Evolutionary conservation across 192 early-diverging fungal genomes (phyloP).

Genomic region (Allomyces macrogynus): DNA sequence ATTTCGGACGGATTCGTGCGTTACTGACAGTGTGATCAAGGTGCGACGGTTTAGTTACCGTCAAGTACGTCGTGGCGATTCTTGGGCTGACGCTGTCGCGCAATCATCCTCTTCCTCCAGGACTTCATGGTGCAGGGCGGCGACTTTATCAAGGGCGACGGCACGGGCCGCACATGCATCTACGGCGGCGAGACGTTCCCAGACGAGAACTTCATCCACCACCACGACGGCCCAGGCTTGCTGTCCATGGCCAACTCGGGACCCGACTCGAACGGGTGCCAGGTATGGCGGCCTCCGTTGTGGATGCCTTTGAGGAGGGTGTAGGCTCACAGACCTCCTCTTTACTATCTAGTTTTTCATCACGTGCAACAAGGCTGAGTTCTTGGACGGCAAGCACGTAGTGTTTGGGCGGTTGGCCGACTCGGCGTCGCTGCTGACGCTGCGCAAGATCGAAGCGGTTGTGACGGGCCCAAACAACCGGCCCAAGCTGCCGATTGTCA

Average conservation of each 20-base stretch:
- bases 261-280: conserved; percentile 71
- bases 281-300: too few species aligned
- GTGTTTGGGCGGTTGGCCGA: conserved; percentile 76
- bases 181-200: conserved; percentile 47
- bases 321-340: neutral
- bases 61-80: too few species aligned
- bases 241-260: conserved; percentile 83
- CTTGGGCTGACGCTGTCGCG: too few species aligned
- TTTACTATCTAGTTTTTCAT: conserved; percentile 54
- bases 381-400: conserved; percentile 74
- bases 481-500: conserved; percentile 65
- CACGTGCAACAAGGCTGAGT: conserved; percentile 68
- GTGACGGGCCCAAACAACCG: conserved; percentile 67
- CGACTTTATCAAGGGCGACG: conserved; percentile 78
- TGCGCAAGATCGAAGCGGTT: conserved; percentile 86
- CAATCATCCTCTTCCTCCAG: conserved; percentile 27
- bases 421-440: conserved; percentile 43
- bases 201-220: conserved; percentile 72
- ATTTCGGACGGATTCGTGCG: too few species aligned
- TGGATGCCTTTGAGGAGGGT: too few species aligned
- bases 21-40: too few species aligned
- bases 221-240: conserved; percentile 64
- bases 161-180: conserved; percentile 66
- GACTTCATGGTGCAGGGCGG: conserved; percentile 90
- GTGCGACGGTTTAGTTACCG: too few species aligned